These are phyloP conservation scores for Amylocarpus encephaloides DNA, from an alignment of 2,329 filamentous ascomycete genomes.

Conservation along the genomic window DNA sequence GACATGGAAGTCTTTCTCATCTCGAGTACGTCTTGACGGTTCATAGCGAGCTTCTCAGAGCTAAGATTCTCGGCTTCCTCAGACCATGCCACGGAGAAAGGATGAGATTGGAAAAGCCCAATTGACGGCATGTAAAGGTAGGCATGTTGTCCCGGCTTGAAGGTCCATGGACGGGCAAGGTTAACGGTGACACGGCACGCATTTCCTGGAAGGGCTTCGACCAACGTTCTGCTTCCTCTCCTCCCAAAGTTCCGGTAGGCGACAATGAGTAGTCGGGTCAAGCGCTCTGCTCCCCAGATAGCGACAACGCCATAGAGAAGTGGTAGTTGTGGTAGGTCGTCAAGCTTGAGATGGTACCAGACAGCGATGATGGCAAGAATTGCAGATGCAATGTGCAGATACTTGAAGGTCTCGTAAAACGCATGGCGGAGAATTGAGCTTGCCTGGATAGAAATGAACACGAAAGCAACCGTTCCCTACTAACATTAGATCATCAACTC, in stretches of 20 bases:
- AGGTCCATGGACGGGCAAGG: slow-evolving; percentile 70
- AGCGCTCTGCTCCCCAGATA: slow-evolving; percentile 63
- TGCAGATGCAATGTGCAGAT: slow-evolving; percentile 62
- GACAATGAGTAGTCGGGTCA: slow-evolving; percentile 51
- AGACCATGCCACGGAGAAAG: slow-evolving; percentile 74
- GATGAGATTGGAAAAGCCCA: slow-evolving; percentile 69
- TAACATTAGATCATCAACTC: slow-evolving; percentile 9
- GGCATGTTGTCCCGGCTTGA: slow-evolving; percentile 69
- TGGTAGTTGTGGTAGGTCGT: slow-evolving; percentile 47
- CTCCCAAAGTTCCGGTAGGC: slow-evolving; percentile 60
- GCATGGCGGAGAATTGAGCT: slow-evolving; percentile 67
- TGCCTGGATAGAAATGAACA: slow-evolving; percentile 61
- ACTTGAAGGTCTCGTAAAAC: slow-evolving; percentile 73
- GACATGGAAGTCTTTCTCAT: slow-evolving; percentile 61
- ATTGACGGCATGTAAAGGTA: slow-evolving; percentile 72
- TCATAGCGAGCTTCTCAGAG: slow-evolving; percentile 52
- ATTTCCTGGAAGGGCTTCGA: slow-evolving; percentile 72
- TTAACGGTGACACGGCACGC: slow-evolving; percentile 67
- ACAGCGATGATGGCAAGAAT: slow-evolving; percentile 54
- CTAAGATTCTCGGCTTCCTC: slow-evolving; percentile 52
- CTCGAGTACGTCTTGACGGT: slow-evolving; percentile 50
- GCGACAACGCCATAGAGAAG: slow-evolving; percentile 56
- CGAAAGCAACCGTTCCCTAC: slow-evolving; percentile 53
- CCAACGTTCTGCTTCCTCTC: slow-evolving; percentile 60
- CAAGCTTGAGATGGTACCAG: slow-evolving; percentile 59